phyloP scores from a whole-genome alignment of 2,329 filamentous ascomycete genomes.

The Ophiosphaerella narmari region DNA sequence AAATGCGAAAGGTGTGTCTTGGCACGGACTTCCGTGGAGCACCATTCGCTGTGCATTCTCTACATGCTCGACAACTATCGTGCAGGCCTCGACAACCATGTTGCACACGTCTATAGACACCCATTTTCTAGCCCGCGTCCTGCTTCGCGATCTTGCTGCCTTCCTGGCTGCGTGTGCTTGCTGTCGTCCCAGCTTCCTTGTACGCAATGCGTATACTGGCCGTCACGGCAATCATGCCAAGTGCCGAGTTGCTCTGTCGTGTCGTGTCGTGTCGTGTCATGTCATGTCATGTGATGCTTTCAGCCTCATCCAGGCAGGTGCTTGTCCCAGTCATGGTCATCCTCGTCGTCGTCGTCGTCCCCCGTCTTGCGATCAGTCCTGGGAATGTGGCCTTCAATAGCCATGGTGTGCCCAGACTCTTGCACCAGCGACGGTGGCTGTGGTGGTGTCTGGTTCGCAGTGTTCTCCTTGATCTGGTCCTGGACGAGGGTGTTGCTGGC shows the following conservation, averaged over 20 bases:
- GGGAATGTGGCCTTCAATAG: conserved; percentile 47
- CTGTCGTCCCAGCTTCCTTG: too few species aligned
- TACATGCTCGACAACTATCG: background rate
- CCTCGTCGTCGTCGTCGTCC: conserved; percentile 27
- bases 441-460: conserved; percentile 23
- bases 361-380: conserved; percentile 22
- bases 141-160: too few species aligned
- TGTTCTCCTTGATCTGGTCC: conserved; percentile 37
- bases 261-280: too few species aligned
- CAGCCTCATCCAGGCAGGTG: conserved; percentile 31
- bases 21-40: conserved; percentile 16
- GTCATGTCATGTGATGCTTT: too few species aligned
- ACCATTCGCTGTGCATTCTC: conserved; percentile 17
- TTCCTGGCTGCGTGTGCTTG: too few species aligned
- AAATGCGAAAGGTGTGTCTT: background rate
- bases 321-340: conserved; percentile 44
- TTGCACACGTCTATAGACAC: background rate
- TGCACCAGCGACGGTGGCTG: conserved; percentile 31
- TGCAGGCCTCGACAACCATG: background rate
- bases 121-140: background rate
- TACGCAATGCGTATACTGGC: background rate
- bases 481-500: conserved; percentile 39
- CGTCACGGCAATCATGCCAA: background rate
- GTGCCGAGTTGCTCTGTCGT: background rate
- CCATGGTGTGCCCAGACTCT: conserved; percentile 33